These are phyloP conservation scores for Mycena crocata DNA, from an alignment of 768 basidiomycete genomes.

Conservation along the genomic window DNA sequence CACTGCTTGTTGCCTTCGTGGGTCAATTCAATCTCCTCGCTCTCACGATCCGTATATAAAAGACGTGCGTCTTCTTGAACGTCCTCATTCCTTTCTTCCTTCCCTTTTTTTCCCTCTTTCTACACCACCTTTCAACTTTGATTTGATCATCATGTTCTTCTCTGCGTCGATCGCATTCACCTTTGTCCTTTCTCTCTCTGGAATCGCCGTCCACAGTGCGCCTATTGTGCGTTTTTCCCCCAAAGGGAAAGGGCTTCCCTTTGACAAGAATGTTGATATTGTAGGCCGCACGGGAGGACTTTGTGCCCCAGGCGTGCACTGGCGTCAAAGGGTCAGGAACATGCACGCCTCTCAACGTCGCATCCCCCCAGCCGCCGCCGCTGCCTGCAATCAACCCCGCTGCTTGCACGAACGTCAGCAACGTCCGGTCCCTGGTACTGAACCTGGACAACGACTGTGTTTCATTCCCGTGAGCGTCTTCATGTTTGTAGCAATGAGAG, in stretches of 20 bases:
- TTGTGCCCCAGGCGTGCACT: constrained; percentile 17
- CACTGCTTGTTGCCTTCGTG: too few relatives aligned
- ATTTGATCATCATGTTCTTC: constrained; percentile 32
- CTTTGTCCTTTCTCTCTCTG: constrained; percentile 18
- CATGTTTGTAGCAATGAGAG: background rate
- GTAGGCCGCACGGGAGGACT: constrained; percentile 4
- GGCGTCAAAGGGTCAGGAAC: constrained; percentile 15
- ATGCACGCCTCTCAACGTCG: constrained; percentile 16
- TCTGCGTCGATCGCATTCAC: constrained; percentile 31
- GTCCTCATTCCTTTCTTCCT: constrained; percentile 13
- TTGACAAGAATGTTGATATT: background rate
- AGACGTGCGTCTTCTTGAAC: too few relatives aligned
- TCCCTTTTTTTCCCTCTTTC: constrained; percentile 9
- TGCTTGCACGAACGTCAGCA: constrained; percentile 19
- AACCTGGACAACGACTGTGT: constrained; percentile 24
- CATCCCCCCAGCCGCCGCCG: background rate
- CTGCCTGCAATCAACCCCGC: constrained; percentile 1
- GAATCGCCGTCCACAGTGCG: constrained; percentile 26
- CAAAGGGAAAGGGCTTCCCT: too few relatives aligned
- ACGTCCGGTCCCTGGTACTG: constrained; percentile 1
- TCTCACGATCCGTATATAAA: too few relatives aligned
- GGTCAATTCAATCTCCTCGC: too few relatives aligned
- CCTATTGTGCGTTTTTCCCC: constrained; percentile 14
- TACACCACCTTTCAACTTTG: constrained; percentile 10
- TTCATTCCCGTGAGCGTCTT: constrained; percentile 15